Evolutionary conservation across 2,329 filamentous ascomycete species (phyloP), one percentile per base, ranked within the genome.

Genomic region (Rutstroemia sp.): DNA sequence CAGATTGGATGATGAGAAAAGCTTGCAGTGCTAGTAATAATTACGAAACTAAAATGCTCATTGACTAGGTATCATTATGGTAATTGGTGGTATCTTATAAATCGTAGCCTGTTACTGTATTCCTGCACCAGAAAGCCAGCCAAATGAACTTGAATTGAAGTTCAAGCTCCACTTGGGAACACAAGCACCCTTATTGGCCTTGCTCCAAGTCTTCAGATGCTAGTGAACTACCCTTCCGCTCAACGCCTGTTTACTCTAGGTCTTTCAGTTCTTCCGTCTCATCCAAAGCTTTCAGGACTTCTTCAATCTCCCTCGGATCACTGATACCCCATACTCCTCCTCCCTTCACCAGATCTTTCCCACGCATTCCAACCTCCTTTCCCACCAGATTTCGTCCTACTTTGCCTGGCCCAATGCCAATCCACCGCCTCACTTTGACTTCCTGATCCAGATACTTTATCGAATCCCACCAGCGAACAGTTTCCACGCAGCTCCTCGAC

Each of bases 291-390:
- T 73, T 76, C 40, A 89, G 69, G 46, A 86, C 81, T 60, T 87
- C 82, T 60, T 91, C 86, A 48, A 90, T 81, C 70, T 89, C 87
- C 55, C 78, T 80, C 8, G 92, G 90, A 68, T 91, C 86, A 9
- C 84, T 92, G 54, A 96, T 88, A 4, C 87, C 91, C 91, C 92
- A 96, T 0, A 96, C 92, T 2, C 92, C 92, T 49, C 91, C 92
- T 1, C 91, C 91, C 69, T 92, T 95, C 49, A 92, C 82, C 16
- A 81, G 75, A 55, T 94, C 89, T 66, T 86, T 82, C 21, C 83
- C 84, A 50, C 83, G 82, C 83, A 94, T 92, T 9, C 91, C 92
- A 3, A 96, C 92, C 73, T 96, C 92, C 72, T 96, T 96, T 12
- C 92, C 91, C 1, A 97, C 92, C 7, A 97, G 76, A 69, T 96